Base-by-base conservation (phyloP, 2,329 filamentous ascomycete genomes). In the Penicillium oxalicum region DNA sequence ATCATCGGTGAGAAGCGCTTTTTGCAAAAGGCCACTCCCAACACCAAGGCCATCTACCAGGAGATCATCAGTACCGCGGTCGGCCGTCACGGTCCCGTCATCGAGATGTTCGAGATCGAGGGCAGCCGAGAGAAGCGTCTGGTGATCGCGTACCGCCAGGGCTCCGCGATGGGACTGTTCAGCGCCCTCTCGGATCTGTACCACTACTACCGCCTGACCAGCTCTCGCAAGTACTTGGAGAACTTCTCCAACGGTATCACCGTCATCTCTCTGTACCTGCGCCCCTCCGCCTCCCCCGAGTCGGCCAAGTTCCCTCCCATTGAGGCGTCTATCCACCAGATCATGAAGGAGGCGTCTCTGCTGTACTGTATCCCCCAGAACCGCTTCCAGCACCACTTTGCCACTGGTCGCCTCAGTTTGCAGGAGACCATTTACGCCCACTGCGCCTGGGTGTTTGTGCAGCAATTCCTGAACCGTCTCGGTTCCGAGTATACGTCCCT, bases 171-270 rank as follows among this genome's bases (percentile, higher is more conserved):
- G 60, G 93, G 93, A 55, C 77, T 98, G 62, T 98, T 98, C 79
- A 95, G 91, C 60, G 90, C 93, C 27, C 75, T 98, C 61, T 95
- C 88, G 56, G 91, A 97, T 69, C 77, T 98, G 34, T 98, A 98
- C 76, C 93, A 98, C 74, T 97, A 96, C 80, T 98, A 98, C 66
- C 91, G 93, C 38, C 81, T 97, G 53, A 98, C 93, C 2, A 95
- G 88, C 64, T 93, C 93, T 27, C 82, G 93, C 61, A 98, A 98
- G 75, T 98, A 98, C 65, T 87, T 98, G 41, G 88, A 98, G 74
- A 93, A 97, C 73, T 98, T 98, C 77, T 93, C 91, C 64, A 98
- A 98, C 70, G 93, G 93, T 53, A 94, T 96, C 68, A 95, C 89
- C 11, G 87, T 97, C 70, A 95, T 97, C 79, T 96, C 90, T 60